Evolutionary conservation across 495 filamentous ascomycete genomes (phyloP), one percentile per base, ranked within the genome.

Genomic region (Aspergillus carlsbadensis): DNA sequence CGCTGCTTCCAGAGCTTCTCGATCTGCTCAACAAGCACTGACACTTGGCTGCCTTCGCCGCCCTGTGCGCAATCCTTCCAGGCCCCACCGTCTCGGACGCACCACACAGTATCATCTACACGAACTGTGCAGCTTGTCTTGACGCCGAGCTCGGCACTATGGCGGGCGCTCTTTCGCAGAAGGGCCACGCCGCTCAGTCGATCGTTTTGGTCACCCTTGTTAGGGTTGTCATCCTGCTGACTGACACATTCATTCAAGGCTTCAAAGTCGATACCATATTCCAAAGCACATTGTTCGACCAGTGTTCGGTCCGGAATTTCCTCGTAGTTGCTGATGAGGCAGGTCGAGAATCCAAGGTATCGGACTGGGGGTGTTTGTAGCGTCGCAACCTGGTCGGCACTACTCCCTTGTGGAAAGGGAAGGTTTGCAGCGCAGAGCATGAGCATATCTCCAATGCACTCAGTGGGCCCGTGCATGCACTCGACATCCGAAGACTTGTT

Each of bases 361-460:
- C 84, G 87, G 70, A 92, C 92, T n/a, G 89, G 83, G 49, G 91
- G 84, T 10, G 90, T 85, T 31, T 68, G 69, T 18, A 68, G 63
- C 14, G 14, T 33, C 18, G 15, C 29, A 8, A 43, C 8, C 18
- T 24, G 6, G 2, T 40, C 52, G 17, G 47, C 6, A 22, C 36
- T 43, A 14, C 45, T 39, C 6, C 58, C 54, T 15, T 63, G 56
- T 43, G 70, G 64, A 60, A 77, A 78, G 10, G 75, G 75, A 5
- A 93, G 79, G 53, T 85, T 77, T 11, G 86, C 84, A 22, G 91
- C 94, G 76, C 94, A 99, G 53, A 98, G 86, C 60, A 93, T 86
- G 67, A 99, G 78, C 73, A 96, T 96, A 71, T 99, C 88, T 15
- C 92, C 92, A 62, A 98, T 84, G 65, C 94, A 99, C 75, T 99